Evolutionary conservation across 257 asterid genomes (phyloP).

Genomic region (Rauvolfia tetraphylla): DNA sequence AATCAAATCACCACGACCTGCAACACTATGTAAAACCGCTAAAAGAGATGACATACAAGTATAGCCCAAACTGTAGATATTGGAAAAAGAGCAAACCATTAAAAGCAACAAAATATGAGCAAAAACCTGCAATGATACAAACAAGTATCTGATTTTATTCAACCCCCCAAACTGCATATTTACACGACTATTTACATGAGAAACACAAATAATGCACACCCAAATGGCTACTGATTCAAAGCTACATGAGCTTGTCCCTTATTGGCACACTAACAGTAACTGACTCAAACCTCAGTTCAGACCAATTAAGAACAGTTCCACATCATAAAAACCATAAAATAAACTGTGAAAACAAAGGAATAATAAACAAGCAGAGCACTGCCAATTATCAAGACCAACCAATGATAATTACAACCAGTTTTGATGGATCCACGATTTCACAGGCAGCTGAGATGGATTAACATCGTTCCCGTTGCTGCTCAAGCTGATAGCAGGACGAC

Average conservation of each 20-base stretch:
- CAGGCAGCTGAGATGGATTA: conserved; percentile 34
- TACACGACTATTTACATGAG: conserved; percentile 36
- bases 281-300: conserved; percentile 18
- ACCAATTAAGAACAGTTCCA: conserved; percentile 7
- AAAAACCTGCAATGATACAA: background rate
- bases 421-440: conserved; percentile 42
- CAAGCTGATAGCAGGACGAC: conserved; percentile 32
- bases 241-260: conserved; percentile 26
- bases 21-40: background rate
- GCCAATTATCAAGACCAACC: background rate
- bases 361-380: background rate
- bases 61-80: background rate
- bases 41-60: background rate
- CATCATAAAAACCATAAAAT: background rate
- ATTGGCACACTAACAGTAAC: conserved; percentile 27
- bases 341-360: conserved; percentile 3
- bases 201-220: conserved; percentile 27
- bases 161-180: conserved; percentile 8
- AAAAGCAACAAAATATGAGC: background rate
- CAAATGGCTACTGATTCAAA: conserved; percentile 21
- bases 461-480: conserved; percentile 26
- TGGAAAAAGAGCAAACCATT: no score
- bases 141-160: conserved; percentile 12
- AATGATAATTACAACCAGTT: conserved; percentile 42
- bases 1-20: no score